Evolutionary conservation across 2,329 filamentous ascomycete genomes (phyloP), one percentile per base, ranked within the genome.

Genomic region (Cladosporium colombiae): DNA sequence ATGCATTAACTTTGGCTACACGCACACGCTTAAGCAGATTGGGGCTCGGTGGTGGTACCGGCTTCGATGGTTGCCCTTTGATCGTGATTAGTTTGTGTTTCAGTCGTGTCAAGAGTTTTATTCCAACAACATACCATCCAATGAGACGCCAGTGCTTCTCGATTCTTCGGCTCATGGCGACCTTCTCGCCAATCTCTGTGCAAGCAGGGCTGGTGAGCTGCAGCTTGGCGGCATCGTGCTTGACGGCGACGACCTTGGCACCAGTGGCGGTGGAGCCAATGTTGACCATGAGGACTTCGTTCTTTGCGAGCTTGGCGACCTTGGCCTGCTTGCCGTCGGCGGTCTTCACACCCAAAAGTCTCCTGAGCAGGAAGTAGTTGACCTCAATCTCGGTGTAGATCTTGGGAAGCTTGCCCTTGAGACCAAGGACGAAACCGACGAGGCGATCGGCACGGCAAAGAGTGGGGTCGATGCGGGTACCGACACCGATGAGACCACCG

Each of bases 231-330:
- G 93, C 94, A 86, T 99, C 95, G 76, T 94, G 93, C 87, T 95
- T 97, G 78, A 98, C 96, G 75, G 92, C 94, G 66, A 95, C 88
- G 63, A 99, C 92, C 88, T 98, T 99, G 72, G 95, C 95, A 81
- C 95, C 95, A 16, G 94, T 97, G 56, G 95, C 96, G 11, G 94
- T 98, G 44, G 92, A 97, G 68, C 95, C 95, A 78, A 99, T 99
- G 85, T 99, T 99, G 71, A 99, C 95, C 95, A 99, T 98, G 81
- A 99, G 90, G 75, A 98, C 93, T 81, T 99, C 95, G 82, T 97
- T 97, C 89, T 98, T 99, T 66, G 93, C 85, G 71, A 99, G 86
- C 85, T 99, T 99, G 74, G 93, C 93, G 72, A 99, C 95, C 89
- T 99, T 99, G 76, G 94, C 94, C 82, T 98, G 95, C 86, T 99